Evolutionary conservation across 805 yeast species (phyloP).

Genomic region (Blastobotrys parvus): DNA sequence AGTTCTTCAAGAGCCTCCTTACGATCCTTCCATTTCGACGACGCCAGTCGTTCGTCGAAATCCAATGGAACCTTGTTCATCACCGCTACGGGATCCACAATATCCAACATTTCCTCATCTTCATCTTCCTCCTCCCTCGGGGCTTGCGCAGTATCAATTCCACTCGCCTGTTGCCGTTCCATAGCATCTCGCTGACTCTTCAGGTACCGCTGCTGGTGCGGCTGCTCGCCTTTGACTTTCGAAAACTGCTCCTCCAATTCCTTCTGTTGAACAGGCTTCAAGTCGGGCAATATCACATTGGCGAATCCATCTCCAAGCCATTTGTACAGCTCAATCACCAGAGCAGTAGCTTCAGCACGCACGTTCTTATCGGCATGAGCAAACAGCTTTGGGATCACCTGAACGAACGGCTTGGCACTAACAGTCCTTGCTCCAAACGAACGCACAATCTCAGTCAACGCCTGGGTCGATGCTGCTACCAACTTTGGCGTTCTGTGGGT

Average conservation of each 20-base stretch:
- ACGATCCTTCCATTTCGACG: conserved; percentile 85
- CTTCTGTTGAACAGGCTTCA: conserved; percentile 88
- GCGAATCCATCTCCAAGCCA: conserved; percentile 66
- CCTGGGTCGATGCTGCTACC: conserved; percentile 56
- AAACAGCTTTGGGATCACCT: conserved; percentile 57
- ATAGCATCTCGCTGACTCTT: conserved; percentile 43
- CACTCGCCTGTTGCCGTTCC: conserved; percentile 21
- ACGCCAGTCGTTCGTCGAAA: conserved; percentile 44
- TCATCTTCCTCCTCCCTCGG: conserved; percentile 30
- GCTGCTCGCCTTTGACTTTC: conserved; percentile 30
- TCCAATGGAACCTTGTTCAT: conserved; percentile 57
- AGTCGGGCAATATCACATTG: conserved; percentile 50
- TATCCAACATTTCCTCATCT: conserved; percentile 57
- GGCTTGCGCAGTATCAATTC: conserved; percentile 37
- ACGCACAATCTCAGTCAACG: conserved; percentile 46
- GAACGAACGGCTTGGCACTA: conserved; percentile 49
- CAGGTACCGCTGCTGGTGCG: conserved; percentile 47
- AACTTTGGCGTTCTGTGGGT: conserved; percentile 66
- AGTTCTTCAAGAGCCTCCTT: conserved; percentile 72
- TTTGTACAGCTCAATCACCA: conserved; percentile 60
- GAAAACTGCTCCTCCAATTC: conserved; percentile 68
- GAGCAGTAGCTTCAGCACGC: conserved; percentile 62
- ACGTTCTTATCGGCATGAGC: conserved; percentile 83
- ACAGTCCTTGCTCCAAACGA: conserved; percentile 57
- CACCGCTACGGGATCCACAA: conserved; percentile 63